phyloP scores from a whole-genome alignment of 164 flowering plant genomes.

The Piper longum region DNA sequence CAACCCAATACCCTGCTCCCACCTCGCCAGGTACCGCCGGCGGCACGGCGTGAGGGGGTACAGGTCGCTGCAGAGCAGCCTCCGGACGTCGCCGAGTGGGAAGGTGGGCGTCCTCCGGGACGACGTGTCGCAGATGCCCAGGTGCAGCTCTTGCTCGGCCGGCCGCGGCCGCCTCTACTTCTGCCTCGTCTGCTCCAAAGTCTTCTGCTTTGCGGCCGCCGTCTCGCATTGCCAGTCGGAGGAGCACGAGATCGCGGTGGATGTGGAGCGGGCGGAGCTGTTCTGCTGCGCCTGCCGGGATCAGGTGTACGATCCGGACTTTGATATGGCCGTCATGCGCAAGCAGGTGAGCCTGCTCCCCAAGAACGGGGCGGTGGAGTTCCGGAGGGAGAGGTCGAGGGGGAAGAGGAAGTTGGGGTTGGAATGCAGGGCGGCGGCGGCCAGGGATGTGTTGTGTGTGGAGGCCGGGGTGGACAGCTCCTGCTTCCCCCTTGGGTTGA shows the following conservation, averaged over 20 bases:
- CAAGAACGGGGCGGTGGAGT: conserved; percentile 17
- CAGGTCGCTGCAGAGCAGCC: conserved; percentile 31
- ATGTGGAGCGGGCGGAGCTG: conserved; percentile 66
- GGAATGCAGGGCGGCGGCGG: conserved; percentile 19
- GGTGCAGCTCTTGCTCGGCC: conserved; percentile 49
- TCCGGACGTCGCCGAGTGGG: conserved; percentile 38
- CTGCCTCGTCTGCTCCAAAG: conserved; percentile 61
- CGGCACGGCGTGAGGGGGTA: conserved; percentile 41
- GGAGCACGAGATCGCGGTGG: conserved; percentile 58
- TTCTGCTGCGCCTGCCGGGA: conserved; percentile 59
- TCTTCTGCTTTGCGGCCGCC: conserved; percentile 34
- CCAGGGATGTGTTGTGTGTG: conserved; percentile 18
- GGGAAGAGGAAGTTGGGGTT: conserved; percentile 30
- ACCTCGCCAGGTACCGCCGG: conserved; percentile 59
- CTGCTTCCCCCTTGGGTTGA: conserved; percentile 47
- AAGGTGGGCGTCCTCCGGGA: conserved; percentile 23
- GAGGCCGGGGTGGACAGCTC: conserved; percentile 40
- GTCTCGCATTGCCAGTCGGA: conserved; percentile 30
- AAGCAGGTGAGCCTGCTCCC: conserved; percentile 33
- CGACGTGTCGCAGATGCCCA: conserved; percentile 27
- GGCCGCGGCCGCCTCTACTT: conserved; percentile 41
- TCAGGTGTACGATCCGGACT: conserved; percentile 86
- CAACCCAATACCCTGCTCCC: conserved; percentile 57
- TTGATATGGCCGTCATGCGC: conserved; percentile 46
- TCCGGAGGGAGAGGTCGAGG: conserved; percentile 18